Evolutionary conservation across 2,329 filamentous ascomycete genomes (phyloP), one percentile per base, ranked within the genome.

Genomic region (Aspergillus cejpii): DNA sequence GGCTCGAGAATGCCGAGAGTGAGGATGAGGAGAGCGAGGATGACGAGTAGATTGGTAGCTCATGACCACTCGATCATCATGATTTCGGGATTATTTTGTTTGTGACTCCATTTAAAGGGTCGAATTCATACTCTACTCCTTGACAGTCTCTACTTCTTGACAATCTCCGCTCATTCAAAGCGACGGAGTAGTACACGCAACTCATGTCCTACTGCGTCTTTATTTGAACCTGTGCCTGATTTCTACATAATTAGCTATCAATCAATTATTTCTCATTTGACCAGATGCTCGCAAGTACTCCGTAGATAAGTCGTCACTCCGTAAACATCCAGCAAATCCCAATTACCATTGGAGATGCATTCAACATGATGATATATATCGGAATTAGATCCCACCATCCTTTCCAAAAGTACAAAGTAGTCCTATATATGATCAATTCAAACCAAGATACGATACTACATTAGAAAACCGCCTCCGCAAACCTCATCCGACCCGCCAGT

Each of bases 1-100:
- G 90, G 91, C 87, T 97, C 47, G 81, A 87, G 57, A 87, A 85
- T 69, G 90, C 90, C 43, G 85, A 90, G 67, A 80, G 77, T 52
- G 80, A 83, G 41, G 81, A 84, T 52, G 83, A 85, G 55, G 51
- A 86, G 53, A 70, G 71, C n/a, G 71, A 73, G 21, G 81, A 83
- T 14, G 49, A 52, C 38, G 79, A 81, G 57, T 68, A 72, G 51
- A 54, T 45, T 41, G n/a, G 34, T 29, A 7, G 29, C 38, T 26
- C 23, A n/a, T 29, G 37, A 20, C 29, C 19, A 31, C 8, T 36
- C 29, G 7, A n/a, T 42, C 17, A 26, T 28, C 17, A 21, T 26
- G 19, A 31, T 7, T 52, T 51, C 41, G 41, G 42, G 43, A 37
- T 26, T n/a, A n/a, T n/a, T n/a, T n/a, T n/a, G n/a, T n/a, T n/a